These are phyloP conservation scores for Gigaspora rosea DNA, from an alignment of 192 early-diverging fungal species.

Conservation along the genomic window DNA sequence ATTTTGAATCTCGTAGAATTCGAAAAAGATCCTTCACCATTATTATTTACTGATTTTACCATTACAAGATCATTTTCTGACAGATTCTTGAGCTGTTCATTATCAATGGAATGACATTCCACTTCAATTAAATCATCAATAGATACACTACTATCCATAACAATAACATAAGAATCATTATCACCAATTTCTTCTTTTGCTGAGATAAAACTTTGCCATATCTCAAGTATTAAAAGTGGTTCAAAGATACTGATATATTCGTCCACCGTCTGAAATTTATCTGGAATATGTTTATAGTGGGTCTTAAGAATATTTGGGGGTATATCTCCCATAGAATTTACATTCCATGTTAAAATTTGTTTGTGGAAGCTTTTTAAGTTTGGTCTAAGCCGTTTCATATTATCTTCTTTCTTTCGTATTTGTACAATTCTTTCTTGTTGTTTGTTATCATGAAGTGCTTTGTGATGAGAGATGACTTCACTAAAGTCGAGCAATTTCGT, in stretches of 20 bases:
- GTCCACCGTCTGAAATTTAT: slow-evolving; percentile 55
- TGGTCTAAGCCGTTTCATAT: slow-evolving; percentile 50
- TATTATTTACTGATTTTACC: slow-evolving; percentile 43
- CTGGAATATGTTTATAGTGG: slow-evolving; percentile 52
- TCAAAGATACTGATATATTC: slow-evolving; percentile 74
- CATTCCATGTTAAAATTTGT: slow-evolving; percentile 63
- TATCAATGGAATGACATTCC: slow-evolving; percentile 47
- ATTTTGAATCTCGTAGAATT: slow-evolving; percentile 25
- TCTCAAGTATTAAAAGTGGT: slow-evolving; percentile 81
- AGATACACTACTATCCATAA: slow-evolving; percentile 55
- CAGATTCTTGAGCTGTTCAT: slow-evolving; percentile 40
- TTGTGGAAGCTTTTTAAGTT: slow-evolving; percentile 60
- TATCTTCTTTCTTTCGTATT: slow-evolving; percentile 39
- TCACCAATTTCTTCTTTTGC: slow-evolving; percentile 64
- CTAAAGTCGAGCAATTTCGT: slow-evolving; percentile 47
- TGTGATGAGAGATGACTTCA: slow-evolving; percentile 26
- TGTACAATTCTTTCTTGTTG: slow-evolving; percentile 24
- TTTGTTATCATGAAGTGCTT: too few relatives aligned
- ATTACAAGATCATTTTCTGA: slow-evolving; percentile 70
- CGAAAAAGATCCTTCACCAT: slow-evolving; percentile 30
- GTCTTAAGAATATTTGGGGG: slow-evolving; percentile 48
- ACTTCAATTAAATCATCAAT: slow-evolving; percentile 79
- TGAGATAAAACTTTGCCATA: slow-evolving; percentile 80
- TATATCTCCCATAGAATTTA: slow-evolving; percentile 50
- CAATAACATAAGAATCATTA: slow-evolving; percentile 46